Base-by-base conservation (phyloP, 176 grass and related monocot species). In the Paspalum notatum region DNA sequence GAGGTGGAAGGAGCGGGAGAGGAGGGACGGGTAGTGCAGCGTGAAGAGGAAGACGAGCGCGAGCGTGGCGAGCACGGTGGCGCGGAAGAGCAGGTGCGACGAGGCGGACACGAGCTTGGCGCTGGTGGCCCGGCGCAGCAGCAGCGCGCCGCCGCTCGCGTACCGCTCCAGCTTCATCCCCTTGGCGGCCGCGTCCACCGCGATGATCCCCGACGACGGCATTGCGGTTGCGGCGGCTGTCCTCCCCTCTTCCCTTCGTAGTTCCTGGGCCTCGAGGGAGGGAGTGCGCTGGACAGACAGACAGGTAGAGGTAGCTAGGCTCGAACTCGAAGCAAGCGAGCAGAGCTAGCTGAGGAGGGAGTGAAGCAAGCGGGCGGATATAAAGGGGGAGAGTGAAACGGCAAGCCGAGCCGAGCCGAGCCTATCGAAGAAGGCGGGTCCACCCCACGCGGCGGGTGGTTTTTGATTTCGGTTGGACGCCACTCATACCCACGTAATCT, bases 1-100 rank as follows among this genome's bases (percentile, higher is more conserved):
- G 78, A 85, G 81, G 67, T 24, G 84, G 75, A 92, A 84, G 74
- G 92, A 92, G 15, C 74, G 83, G 4, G 88, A 91, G 4, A 98
- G 95, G 24, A 94, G 95, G 27, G 92, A 90, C n/a, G 90, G 95
- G 88, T 94, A 93, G 76, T 93, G 92, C 9, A 93, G 72, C 32
- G 91, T 88, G 81, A 94, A 89, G 68, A 92, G 79, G 74, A 89
- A 82, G 52, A 94, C 84, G 68, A 94, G 91, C 3, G 82, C 80
- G 49, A 97, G 82, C 62, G 89, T 91, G 85, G 91, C 75, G 39
- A 94, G 82, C 60, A 97, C 74, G 82, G 83, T 83, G 79, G 70
- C 71, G 82, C 90, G 89, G 90, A 97, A 94, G 67, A 90, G 86
- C 53, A 94, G 77, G 72, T 84, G 72, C 62, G 90, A 90, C 5